Base-by-base conservation (phyloP, 352 stramenopile species). In the Phytophthora colocasiae region DNA sequence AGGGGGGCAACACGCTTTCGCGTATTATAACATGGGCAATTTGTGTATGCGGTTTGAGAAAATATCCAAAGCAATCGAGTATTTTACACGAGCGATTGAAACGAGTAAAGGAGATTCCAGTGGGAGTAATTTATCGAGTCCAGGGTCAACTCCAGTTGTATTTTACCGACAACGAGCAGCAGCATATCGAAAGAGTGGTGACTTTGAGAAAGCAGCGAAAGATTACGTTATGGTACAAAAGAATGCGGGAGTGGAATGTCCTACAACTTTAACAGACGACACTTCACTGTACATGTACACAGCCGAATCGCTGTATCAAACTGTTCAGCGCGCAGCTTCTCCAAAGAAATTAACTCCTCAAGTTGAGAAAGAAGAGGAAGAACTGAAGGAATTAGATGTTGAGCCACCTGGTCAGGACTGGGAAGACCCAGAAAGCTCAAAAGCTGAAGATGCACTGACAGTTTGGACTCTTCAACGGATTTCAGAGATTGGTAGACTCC, bases 121-220 rank as follows among this genome's bases (percentile, higher is more conserved):
- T 14, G 26, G 27, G 0, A 24, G 52, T 26, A 55, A 9, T 31
- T 29, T 11, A n/a, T 54, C 58, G 12, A 66, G 2, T 27, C 44
- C 22, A 12, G n/a, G 52, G 3, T 50, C 47, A 51, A 63, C 52
- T 12, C 68, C 68, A 29, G 26, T 79, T 15, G 63, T 55, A 2
- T 85, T 91, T 63, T 88, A 85, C 36, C 69, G 69, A 0, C 80
- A 89, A 32, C 71, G 82, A 34, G 82, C 78, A 10, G 78, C 78
- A 22, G 82, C 78, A 0, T 89, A 85, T 51, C 80, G 82, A 3
- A 82, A 83, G 29, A 73, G 73, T 43, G 80, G 80, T 0, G 74
- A 91, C 6, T 91, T 86, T 38, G 78, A 91, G 50, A 81, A 86
- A 27, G 82, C 82, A 6, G 79, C 82, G n/a, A 66, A 69, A 26